A percentile compares a stretch with the other conserved stretches of the same genome.
phyloP scores from a whole-genome alignment of 1,284 basidiomycete genomes.

The Pyrrhoderma noxium region DNA sequence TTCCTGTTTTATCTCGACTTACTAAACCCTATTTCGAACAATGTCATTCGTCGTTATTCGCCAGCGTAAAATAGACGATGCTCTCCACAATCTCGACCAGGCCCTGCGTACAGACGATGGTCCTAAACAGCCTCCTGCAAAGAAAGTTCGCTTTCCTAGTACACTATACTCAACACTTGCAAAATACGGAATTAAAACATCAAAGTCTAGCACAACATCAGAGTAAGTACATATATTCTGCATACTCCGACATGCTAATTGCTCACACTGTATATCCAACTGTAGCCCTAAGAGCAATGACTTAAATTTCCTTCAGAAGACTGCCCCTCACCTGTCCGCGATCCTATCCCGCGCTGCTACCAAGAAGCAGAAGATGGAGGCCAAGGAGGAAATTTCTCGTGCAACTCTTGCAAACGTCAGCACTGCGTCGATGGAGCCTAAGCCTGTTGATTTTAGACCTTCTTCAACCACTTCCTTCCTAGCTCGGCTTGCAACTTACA shows the following conservation, averaged over 20 bases:
- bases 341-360: conserved; percentile 57
- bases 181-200: conserved; percentile 59
- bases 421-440: conserved; percentile 26
- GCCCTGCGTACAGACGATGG: conserved; percentile 30
- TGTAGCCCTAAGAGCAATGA: conserved; percentile 19
- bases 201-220: conserved; percentile 5
- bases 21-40: not conserved
- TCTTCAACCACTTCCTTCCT: conserved; percentile 67
- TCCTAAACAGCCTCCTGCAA: conserved; percentile 23
- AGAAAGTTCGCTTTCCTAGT: conserved; percentile 13
- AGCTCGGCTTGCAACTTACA: conserved; percentile 64
- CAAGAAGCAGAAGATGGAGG: conserved; percentile 45
- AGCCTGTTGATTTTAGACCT: conserved; percentile 62
- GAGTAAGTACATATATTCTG: conserved; percentile 2
- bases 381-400: conserved; percentile 27
- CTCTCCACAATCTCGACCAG: conserved; percentile 51
- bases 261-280: not conserved
- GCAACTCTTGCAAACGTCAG: conserved; percentile 20
- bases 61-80: conserved; percentile 70
- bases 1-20: not conserved
- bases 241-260: conserved; percentile 6
- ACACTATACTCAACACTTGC: conserved; percentile 68
- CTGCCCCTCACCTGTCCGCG: conserved; percentile 58
- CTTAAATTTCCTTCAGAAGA: conserved; percentile 38
- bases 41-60: not conserved